Evolutionary conservation across 495 filamentous ascomycete species (phyloP).

Genomic region (Tuber melanosporum): DNA sequence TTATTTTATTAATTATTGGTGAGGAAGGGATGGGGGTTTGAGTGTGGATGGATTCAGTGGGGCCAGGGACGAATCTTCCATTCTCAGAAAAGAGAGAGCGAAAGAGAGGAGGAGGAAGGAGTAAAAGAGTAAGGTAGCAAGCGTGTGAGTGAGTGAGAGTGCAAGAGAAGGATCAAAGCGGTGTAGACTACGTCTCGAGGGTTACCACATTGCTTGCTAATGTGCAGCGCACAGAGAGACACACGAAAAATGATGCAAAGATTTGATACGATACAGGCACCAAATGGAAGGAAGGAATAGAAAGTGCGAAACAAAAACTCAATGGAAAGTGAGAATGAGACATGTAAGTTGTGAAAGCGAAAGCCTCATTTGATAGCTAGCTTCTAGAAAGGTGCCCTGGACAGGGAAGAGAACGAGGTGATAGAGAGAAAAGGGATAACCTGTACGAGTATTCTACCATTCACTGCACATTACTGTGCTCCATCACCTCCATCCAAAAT

Average conservation of each 20-base stretch:
- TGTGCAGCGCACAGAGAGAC: constrained; percentile 9
- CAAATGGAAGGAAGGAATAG: constrained; percentile 29
- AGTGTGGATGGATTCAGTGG: constrained; percentile 24
- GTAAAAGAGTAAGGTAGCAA: constrained; percentile 7
- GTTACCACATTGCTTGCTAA: constrained; percentile 1
- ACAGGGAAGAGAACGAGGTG: not conserved
- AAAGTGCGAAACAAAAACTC: constrained; percentile 24
- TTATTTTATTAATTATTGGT: constrained; percentile 2
- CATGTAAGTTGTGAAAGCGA: not conserved
- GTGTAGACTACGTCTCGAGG: constrained; percentile 4
- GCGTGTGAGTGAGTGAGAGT: not conserved
- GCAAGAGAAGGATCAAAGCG: constrained; percentile 5
- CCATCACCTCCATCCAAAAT: not conserved
- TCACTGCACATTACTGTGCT: not conserved
- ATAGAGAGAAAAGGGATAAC: not conserved
- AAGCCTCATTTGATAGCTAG: not conserved
- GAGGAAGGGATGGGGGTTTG: constrained; percentile 4
- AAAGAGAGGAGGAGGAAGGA: not conserved
- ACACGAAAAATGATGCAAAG: constrained; percentile 24
- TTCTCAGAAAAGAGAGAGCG: not conserved
- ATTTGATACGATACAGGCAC: constrained; percentile 20
- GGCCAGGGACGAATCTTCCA: constrained; percentile 18
- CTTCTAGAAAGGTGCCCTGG: not conserved
- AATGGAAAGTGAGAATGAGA: constrained; percentile 19
- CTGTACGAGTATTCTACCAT: not conserved